These are phyloP conservation scores for Carex pumila DNA, from an alignment of 176 grass and related monocot species.

Conservation along the genomic window DNA sequence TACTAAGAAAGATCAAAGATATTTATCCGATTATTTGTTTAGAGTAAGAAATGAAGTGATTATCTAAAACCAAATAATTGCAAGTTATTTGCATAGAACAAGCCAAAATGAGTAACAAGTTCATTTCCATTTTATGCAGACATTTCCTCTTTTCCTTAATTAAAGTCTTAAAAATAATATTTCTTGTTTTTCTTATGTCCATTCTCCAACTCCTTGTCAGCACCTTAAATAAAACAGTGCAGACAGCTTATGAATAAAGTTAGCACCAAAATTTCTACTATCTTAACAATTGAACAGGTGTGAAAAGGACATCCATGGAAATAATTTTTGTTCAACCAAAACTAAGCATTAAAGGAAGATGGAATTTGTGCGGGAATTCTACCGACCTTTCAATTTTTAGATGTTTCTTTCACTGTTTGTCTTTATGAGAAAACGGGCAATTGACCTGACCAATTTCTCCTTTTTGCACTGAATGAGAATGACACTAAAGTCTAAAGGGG, in stretches of 20 bases:
- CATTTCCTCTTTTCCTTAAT: no score
- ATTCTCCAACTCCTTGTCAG: not conserved
- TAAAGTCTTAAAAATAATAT: no score
- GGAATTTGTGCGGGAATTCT: not conserved
- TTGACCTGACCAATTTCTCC: not conserved
- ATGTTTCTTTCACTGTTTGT: conserved; percentile 2
- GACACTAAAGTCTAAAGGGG: not conserved
- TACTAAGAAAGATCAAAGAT: not conserved
- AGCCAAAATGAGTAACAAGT: not conserved
- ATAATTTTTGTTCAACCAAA: not conserved
- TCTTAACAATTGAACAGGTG: not conserved
- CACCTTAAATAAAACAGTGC: not conserved
- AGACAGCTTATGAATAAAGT: not conserved
- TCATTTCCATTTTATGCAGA: not conserved
- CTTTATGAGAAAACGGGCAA: not conserved
- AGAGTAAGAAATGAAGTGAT: not conserved
- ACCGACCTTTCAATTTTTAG: not conserved
- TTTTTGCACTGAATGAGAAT: not conserved
- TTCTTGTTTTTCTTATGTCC: no score
- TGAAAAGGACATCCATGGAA: not conserved
- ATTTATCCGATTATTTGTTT: not conserved
- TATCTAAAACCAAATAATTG: not conserved
- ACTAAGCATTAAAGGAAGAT: not conserved
- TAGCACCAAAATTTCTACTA: not conserved
- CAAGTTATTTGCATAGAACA: not conserved